phyloP scores from a whole-genome alignment of 2,329 filamentous ascomycete species.

The Sporothrix protearum region DNA sequence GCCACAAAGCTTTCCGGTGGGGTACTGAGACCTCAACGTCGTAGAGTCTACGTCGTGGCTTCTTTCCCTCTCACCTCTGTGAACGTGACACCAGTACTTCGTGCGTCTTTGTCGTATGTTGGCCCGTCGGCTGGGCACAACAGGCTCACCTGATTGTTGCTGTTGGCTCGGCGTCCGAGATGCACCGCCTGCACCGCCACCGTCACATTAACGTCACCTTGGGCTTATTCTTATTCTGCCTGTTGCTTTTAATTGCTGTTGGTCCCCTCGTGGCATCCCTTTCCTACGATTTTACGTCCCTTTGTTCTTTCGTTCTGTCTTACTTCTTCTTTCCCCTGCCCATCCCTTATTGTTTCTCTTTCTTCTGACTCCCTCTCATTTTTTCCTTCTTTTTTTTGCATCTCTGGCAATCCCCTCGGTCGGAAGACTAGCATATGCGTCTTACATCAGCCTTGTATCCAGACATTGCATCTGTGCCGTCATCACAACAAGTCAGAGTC shows the following conservation, averaged over 20 bases:
- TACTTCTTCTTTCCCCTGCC: background rate
- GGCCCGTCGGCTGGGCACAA: background rate
- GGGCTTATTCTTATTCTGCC: background rate
- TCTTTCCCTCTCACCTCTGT: background rate
- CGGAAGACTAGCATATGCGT: background rate
- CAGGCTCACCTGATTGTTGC: background rate
- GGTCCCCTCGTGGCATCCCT: background rate
- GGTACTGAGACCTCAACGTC: background rate
- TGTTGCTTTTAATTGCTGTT: background rate
- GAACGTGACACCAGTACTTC: background rate
- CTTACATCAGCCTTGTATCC: background rate
- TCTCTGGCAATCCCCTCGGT: background rate
- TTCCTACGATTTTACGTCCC: too few relatives aligned
- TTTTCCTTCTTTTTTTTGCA: background rate
- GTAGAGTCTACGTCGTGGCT: too few relatives aligned
- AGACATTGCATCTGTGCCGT: background rate
- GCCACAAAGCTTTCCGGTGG: background rate
- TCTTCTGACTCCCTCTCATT: too few relatives aligned
- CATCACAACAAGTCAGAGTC: background rate
- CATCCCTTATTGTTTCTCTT: too few relatives aligned
- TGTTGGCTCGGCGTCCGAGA: slow-evolving; percentile 1
- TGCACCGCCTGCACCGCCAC: slow-evolving; percentile 3
- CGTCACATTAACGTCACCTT: slow-evolving; percentile 12
- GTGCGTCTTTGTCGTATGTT: background rate
- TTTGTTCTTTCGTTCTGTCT: background rate